phyloP scores from a whole-genome alignment of 2,329 filamentous ascomycete species.

The Tolypocladium capitatum region DNA sequence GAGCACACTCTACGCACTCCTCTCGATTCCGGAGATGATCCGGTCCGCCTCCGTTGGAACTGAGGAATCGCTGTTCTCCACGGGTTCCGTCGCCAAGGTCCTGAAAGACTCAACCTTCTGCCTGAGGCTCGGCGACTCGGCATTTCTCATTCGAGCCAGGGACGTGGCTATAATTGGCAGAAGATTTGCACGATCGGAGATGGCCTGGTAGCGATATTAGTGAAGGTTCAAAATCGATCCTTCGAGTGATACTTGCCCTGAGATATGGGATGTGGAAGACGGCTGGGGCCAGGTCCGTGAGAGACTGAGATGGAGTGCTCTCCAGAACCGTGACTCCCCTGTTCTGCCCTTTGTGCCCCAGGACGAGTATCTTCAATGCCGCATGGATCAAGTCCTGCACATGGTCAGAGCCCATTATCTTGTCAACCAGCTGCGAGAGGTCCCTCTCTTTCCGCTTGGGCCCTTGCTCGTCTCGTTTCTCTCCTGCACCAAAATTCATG shows the following conservation, averaged over 20 bases:
- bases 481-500: conserved; percentile 6
- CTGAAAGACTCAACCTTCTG: conserved; percentile 11
- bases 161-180: conserved; percentile 16
- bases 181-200: conserved; percentile 13
- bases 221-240: not conserved
- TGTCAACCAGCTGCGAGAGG: not conserved
- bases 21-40: conserved; percentile 2
- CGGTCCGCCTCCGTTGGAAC: not conserved
- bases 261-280: conserved; percentile 24
- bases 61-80: not conserved
- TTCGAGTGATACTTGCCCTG: conserved; percentile 11
- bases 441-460: not conserved
- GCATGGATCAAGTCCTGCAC: conserved; percentile 5
- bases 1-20: conserved; percentile 12
- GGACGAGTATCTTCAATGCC: conserved; percentile 13
- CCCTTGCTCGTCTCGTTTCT: not conserved
- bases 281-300: conserved; percentile 18
- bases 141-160: conserved; percentile 17
- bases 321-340: conserved; percentile 9
- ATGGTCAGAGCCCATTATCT: not conserved
- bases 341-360: conserved; percentile 11
- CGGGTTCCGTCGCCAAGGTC: too few species aligned
- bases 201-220: conserved; percentile 8
- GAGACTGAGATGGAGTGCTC: conserved; percentile 7
- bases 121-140: conserved; percentile 21